Evolutionary conservation across 2,329 filamentous ascomycete species (phyloP).

Genomic region (Talaromyces sp.): DNA sequence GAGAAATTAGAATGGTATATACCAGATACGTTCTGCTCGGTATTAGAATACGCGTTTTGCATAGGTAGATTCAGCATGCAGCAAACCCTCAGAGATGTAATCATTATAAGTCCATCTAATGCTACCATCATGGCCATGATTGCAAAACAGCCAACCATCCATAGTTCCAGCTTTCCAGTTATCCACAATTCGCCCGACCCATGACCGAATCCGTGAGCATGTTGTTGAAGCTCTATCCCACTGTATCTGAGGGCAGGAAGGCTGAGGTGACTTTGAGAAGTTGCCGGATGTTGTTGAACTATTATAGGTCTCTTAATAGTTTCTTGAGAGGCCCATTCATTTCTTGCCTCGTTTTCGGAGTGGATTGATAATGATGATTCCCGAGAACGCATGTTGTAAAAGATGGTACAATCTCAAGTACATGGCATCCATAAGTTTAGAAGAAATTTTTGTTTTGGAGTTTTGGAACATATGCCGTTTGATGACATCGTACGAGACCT

Average conservation of each 20-base stretch:
- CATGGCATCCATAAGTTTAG: neutral
- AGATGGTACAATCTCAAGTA: neutral
- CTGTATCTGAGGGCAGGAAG: neutral
- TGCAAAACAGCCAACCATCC: conserved; percentile 9
- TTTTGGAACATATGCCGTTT: neutral
- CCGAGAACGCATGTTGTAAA: neutral
- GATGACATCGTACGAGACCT: neutral
- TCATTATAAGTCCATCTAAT: conserved; percentile 7
- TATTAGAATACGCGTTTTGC: neutral
- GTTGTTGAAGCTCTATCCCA: conserved; percentile 1
- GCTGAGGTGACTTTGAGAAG: neutral
- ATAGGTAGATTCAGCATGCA: neutral
- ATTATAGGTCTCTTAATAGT: neutral
- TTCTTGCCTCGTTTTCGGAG: neutral
- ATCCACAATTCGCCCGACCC: neutral
- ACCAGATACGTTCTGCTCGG: neutral
- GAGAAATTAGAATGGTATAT: conserved; percentile 5
- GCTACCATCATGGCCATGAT: conserved; percentile 7
- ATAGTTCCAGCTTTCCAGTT: neutral
- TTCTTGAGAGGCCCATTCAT: neutral
- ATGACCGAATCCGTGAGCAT: neutral
- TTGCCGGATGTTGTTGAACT: neutral
- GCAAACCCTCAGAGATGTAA: conserved; percentile 6
- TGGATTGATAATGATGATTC: neutral
- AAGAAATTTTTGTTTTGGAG: neutral